phyloP scores from a whole-genome alignment of 2,329 filamentous ascomycete genomes.

The Lecanicillium sp. region DNA sequence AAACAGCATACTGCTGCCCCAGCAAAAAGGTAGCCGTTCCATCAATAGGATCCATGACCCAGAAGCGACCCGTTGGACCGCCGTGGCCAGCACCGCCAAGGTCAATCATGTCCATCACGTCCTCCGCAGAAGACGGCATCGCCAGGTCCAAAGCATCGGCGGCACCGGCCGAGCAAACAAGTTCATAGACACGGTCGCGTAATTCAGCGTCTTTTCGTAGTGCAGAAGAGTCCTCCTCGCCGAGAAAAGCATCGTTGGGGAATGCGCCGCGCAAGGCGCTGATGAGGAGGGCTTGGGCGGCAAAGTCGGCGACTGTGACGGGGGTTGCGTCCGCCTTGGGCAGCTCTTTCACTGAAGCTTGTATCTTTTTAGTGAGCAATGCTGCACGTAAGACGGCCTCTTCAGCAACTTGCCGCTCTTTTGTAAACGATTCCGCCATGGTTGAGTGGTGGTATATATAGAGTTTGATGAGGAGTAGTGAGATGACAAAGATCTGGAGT shows the following conservation, averaged over 20 bases:
- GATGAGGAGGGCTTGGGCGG: conserved; percentile 54
- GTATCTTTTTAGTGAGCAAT: conserved; percentile 43
- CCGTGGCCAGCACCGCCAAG: conserved; percentile 37
- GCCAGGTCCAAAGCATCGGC: conserved; percentile 19
- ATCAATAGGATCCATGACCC: conserved; percentile 58
- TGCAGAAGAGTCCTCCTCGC: conserved; percentile 49
- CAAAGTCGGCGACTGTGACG: conserved; percentile 57
- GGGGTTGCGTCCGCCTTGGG: conserved; percentile 51
- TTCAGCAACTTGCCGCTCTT: conserved; percentile 25
- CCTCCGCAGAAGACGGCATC: conserved; percentile 35
- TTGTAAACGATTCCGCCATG: conserved; percentile 17
- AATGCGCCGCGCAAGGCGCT: conserved; percentile 43
- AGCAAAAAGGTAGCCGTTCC: conserved; percentile 54
- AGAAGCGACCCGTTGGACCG: conserved; percentile 34
- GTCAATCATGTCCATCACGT: conserved; percentile 56
- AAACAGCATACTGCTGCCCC: conserved; percentile 55
- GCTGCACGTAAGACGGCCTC: conserved; percentile 46
- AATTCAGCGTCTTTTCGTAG: conserved; percentile 40
- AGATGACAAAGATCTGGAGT: too few species aligned
- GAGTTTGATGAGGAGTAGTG: too few species aligned
- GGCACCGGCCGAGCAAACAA: conserved; percentile 29
- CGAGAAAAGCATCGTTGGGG: conserved; percentile 48
- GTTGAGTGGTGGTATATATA: too few species aligned
- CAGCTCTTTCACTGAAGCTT: conserved; percentile 35
- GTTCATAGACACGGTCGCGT: conserved; percentile 44